Percentiles rank a stretch among this genome's conserved stretches.
phyloP scores from a whole-genome alignment of 73 alveolate species.

The Blepharisma japonicum region DNA sequence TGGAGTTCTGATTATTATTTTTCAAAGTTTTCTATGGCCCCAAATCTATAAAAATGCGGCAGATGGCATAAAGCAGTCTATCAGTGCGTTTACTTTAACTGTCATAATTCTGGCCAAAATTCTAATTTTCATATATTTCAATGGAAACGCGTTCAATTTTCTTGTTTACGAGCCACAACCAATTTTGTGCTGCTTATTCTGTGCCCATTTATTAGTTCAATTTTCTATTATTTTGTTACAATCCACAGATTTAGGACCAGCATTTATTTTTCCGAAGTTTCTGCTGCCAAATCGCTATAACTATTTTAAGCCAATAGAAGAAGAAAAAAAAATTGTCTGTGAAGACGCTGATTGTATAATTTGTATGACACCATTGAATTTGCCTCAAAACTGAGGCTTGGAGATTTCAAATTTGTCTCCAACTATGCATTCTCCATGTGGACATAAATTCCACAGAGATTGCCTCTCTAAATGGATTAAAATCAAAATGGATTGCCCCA shows the following conservation, averaged over 20 bases:
- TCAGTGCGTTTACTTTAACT: background rate
- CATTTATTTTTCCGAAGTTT: slow-evolving; percentile 50
- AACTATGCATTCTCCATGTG: slow-evolving; percentile 90
- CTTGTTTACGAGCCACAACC: background rate
- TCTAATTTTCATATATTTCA: background rate
- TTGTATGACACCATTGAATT: slow-evolving; percentile 48
- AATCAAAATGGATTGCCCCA: slow-evolving; percentile 94
- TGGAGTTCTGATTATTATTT: background rate
- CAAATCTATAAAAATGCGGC: background rate
- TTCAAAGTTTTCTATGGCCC: background rate
- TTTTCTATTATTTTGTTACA: background rate
- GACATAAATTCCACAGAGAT: slow-evolving; percentile 85
- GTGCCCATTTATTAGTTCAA: background rate
- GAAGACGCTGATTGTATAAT: slow-evolving; percentile 59
- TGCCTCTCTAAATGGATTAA: slow-evolving; percentile 93
- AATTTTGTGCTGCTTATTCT: background rate
- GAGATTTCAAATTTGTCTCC: slow-evolving; percentile 31
- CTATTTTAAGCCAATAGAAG: slow-evolving; percentile 22
- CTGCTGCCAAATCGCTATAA: slow-evolving; percentile 34
- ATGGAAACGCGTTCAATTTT: background rate
- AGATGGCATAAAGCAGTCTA: background rate
- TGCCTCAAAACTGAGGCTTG: slow-evolving; percentile 35
- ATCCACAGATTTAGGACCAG: slow-evolving; percentile 30
- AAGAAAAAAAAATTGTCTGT: slow-evolving; percentile 1
- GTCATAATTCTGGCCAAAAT: background rate